phyloP scores from a whole-genome alignment of 2,329 filamentous ascomycete genomes.

The Aspergillus persii region DNA sequence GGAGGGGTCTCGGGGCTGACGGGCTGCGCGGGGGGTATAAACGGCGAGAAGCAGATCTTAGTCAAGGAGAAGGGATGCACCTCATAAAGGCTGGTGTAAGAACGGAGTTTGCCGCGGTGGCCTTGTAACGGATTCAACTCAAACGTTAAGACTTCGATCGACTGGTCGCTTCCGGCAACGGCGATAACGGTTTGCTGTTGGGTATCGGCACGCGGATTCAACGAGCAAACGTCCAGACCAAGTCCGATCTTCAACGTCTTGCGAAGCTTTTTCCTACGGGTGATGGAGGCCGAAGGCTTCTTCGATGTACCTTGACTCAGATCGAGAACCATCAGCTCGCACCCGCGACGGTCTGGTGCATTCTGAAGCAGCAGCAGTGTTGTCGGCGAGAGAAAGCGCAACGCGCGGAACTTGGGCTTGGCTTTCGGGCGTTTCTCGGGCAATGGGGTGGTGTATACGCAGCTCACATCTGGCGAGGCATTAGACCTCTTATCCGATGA shows the following conservation, averaged over 20 bases:
- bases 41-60: slow-evolving; percentile 51
- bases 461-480: slow-evolving; percentile 31
- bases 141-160: slow-evolving; percentile 73
- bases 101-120: slow-evolving; percentile 48
- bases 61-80: slow-evolving; percentile 61
- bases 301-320: slow-evolving; percentile 19
- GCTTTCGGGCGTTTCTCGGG: slow-evolving; percentile 30
- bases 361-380: slow-evolving; percentile 58
- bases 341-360: slow-evolving; percentile 52
- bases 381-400: slow-evolving; percentile 56
- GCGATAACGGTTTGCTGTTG: slow-evolving; percentile 78
- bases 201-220: slow-evolving; percentile 58
- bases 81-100: slow-evolving; percentile 52
- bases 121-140: slow-evolving; percentile 56
- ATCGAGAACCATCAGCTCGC: slow-evolving; percentile 53
- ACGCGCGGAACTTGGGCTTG: slow-evolving; percentile 53
- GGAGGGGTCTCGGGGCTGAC: slow-evolving; percentile 49
- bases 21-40: slow-evolving; percentile 51
- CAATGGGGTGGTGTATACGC: slow-evolving; percentile 42
- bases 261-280: slow-evolving; percentile 60
- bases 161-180: slow-evolving; percentile 74
- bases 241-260: slow-evolving; percentile 70
- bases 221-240: slow-evolving; percentile 71
- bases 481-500: slow-evolving; percentile 49
- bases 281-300: slow-evolving; percentile 42